phyloP scores from a whole-genome alignment of 2,329 filamentous ascomycete species.

The Cadophora malorum region DNA sequence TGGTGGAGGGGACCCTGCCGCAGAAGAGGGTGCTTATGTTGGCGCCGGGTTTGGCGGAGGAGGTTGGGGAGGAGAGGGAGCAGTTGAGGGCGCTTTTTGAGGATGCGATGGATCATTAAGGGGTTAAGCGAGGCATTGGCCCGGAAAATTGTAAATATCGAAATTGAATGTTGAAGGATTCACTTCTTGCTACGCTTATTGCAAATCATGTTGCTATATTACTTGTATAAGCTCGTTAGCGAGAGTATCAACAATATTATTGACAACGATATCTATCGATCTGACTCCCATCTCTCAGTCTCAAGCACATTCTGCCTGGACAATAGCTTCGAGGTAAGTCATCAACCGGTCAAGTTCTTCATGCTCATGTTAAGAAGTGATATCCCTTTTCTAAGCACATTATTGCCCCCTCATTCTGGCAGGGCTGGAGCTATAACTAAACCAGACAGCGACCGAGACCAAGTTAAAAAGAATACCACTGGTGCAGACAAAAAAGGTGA shows the following conservation, averaged over 20 bases:
- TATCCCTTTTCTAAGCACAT: too few species aligned
- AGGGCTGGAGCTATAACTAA: too few species aligned
- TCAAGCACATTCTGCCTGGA: too few species aligned
- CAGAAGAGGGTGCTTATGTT: constrained; percentile 91
- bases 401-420: too few species aligned
- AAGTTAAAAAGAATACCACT: too few species aligned
- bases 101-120: constrained; percentile 58
- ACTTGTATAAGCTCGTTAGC: neutral
- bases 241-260: neutral
- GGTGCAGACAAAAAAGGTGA: too few species aligned
- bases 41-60: constrained; percentile 78
- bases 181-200: too few species aligned
- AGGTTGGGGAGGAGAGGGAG: constrained; percentile 73
- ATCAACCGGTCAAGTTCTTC: too few species aligned
- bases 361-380: too few species aligned
- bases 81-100: constrained; percentile 76
- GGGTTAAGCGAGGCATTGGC: neutral
- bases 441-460: too few species aligned
- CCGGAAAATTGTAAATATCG: neutral
- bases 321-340: too few species aligned
- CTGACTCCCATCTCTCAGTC: neutral
- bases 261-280: neutral
- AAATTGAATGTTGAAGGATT: neutral
- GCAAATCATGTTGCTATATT: too few species aligned
- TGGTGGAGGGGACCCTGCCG: constrained; percentile 95